Evolutionary conservation across 1,139 yeast species (phyloP), one percentile per base, ranked within the genome.

Genomic region (Candida albicans): DNA sequence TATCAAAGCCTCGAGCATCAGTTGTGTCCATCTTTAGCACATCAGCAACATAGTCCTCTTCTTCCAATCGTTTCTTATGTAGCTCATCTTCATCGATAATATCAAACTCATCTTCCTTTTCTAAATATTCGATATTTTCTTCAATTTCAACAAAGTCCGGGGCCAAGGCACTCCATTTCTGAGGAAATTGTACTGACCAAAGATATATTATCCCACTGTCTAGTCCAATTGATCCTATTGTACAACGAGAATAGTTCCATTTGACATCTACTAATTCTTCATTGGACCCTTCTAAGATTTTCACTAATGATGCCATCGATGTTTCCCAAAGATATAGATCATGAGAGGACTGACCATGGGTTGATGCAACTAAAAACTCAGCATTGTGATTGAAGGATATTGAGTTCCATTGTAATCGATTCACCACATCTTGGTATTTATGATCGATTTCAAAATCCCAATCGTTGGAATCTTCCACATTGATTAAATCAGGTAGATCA

Each of bases 81-180:
- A 82, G 70, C 41, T 76, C 84, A 33, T 74, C 79, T 46, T 82
- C 87, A 48, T 83, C 91, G 4, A 81, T 77, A 30, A 87, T 77
- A 61, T 91, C 99, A 62, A 91, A 91, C 62, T 91, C 99, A 61
- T 90, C 96, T 61, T 91, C 99, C 47, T 78, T 77, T 57, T 91
- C 99, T 50, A 82, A 81, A 62, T 91, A 91, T 48, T 87, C 90
- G 11, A 89, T 84, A 57, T 90, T 91, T 57, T 91, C 96, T 59
- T 91, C 97, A 35, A 91, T 83, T 61, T 91, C 98, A 43, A 87
- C 96, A 60, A 93, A 91, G 62, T 93, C 99, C 0, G 98, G 98
- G 0, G 98, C 98, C 53, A 91, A 71, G 0, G 97, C 96, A 62
- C 96, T 86, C 99, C 99, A 91, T 64, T 88, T 87, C 56, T 90